Evolutionary conservation across 257 asterid genomes (phyloP).

Genomic region (Nicotiana attenuata): DNA sequence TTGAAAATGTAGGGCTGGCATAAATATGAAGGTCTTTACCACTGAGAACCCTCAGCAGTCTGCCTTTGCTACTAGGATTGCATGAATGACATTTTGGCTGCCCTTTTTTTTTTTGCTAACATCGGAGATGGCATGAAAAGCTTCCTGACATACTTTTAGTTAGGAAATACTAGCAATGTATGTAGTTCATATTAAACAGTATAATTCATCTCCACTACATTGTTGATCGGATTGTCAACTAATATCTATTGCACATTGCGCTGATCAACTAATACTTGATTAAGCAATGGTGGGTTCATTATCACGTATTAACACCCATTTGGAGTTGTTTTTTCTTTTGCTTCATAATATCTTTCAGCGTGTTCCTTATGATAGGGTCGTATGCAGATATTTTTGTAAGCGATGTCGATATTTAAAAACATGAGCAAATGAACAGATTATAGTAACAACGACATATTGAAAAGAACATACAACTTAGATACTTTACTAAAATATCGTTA

Average conservation of each 20-base stretch:
- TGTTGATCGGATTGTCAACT: neutral
- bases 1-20: neutral
- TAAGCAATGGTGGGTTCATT: neutral
- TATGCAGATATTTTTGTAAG: no score
- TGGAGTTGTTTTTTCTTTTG: neutral
- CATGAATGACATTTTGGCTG: neutral
- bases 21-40: neutral
- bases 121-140: neutral
- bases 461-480: no score
- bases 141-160: neutral
- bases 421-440: no score
- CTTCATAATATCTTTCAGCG: neutral
- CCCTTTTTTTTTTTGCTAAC: neutral
- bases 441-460: no score
- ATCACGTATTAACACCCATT: no score
- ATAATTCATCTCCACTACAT: neutral
- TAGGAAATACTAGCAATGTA: neutral
- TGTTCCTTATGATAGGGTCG: no score
- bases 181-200: neutral
- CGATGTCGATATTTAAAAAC: no score
- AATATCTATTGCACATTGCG: neutral
- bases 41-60: neutral
- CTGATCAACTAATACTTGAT: neutral
- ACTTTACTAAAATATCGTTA: no score
- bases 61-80: neutral